These are phyloP conservation scores for Xylariaceae sp. DNA, from an alignment of 2,329 filamentous ascomycete species.

Conservation along the genomic window DNA sequence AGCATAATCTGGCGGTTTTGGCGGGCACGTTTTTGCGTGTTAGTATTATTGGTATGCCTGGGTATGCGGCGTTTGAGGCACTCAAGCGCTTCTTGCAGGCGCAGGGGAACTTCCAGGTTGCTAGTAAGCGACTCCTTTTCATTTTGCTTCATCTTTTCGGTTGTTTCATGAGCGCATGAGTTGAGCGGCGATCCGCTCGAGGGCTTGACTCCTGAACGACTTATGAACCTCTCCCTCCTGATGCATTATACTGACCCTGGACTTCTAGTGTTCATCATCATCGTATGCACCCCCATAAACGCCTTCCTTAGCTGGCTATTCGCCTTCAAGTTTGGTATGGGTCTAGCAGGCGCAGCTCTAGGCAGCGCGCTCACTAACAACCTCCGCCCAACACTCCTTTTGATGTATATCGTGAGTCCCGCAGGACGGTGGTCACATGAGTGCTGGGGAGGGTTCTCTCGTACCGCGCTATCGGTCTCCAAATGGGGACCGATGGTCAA, in stretches of 20 bases:
- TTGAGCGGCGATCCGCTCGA: neutral
- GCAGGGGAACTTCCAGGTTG: constrained; percentile 48
- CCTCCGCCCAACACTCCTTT: constrained; percentile 43
- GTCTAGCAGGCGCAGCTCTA: constrained; percentile 47
- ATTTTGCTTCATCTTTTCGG: neutral
- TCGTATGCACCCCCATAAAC: constrained; percentile 45
- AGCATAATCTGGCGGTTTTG: constrained; percentile 42
- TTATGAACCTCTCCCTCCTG: neutral
- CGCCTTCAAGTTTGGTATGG: constrained; percentile 38
- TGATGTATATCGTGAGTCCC: constrained; percentile 41
- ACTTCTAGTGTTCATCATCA: constrained; percentile 37
- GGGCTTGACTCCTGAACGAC: neutral
- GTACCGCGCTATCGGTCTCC: constrained; percentile 26
- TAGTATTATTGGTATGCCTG: constrained; percentile 46
- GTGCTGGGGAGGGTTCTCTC: constrained; percentile 43
- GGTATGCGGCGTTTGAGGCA: constrained; percentile 50
- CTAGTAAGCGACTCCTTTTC: constrained; percentile 21
- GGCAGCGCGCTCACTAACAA: constrained; percentile 46
- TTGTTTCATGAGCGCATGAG: neutral
- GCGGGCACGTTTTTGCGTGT: constrained; percentile 46
- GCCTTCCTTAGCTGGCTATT: constrained; percentile 46
- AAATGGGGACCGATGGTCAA: constrained; percentile 39
- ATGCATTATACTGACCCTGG: neutral
- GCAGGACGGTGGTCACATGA: constrained; percentile 35
- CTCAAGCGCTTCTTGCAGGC: constrained; percentile 51